phyloP scores from a whole-genome alignment of 2,329 filamentous ascomycete species.

The Chrysoporthe cubensis region DNA sequence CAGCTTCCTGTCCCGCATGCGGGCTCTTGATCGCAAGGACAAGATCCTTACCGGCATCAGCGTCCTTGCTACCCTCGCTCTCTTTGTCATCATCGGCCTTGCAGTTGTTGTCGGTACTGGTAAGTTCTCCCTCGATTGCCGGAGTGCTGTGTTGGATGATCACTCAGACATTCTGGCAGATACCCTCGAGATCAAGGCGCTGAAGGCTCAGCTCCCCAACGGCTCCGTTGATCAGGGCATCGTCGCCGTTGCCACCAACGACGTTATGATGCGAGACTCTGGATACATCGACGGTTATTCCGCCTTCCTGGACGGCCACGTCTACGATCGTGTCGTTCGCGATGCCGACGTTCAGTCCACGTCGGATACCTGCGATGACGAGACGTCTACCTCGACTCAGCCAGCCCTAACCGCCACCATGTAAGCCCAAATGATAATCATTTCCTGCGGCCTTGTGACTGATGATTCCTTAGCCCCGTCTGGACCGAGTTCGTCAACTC shows the following conservation, averaged over 20 bases:
- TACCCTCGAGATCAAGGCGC: background rate
- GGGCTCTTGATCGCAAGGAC: constrained; percentile 13
- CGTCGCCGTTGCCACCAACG: background rate
- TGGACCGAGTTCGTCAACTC: constrained; percentile 13
- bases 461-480: constrained; percentile 1
- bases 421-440: constrained; percentile 7
- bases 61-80: background rate
- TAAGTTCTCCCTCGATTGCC: background rate
- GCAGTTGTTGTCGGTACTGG: background rate
- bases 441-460: background rate
- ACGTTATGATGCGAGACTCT: background rate
- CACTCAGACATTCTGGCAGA: constrained; percentile 22
- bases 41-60: background rate
- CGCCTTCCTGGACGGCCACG: background rate
- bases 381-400: background rate
- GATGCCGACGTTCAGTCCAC: background rate
- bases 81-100: constrained; percentile 19
- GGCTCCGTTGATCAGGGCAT: background rate
- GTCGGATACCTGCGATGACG: constrained; percentile 1
- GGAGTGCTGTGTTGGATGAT: background rate
- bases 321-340: background rate
- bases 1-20: background rate
- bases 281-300: background rate
- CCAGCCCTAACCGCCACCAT: background rate
- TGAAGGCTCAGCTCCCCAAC: constrained; percentile 10